phyloP scores from a whole-genome alignment of 768 basidiomycete genomes.

The Suillus placidus region DNA sequence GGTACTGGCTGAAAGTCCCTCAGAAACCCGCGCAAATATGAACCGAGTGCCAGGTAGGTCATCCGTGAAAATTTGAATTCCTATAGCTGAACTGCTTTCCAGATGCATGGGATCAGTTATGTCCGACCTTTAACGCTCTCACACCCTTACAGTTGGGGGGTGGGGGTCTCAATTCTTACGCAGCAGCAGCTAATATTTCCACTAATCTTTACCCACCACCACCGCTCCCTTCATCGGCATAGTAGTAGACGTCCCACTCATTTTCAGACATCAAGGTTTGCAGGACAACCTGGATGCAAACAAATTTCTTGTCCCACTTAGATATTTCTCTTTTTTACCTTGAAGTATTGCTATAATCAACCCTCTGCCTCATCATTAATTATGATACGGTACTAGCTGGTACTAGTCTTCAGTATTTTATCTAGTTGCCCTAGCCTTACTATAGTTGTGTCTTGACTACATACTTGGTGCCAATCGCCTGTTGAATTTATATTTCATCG shows the following conservation, averaged over 20 bases:
- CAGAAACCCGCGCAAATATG: not conserved
- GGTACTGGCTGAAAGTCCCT: conserved; percentile 32
- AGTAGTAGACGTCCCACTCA: no score
- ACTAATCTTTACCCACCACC: conserved; percentile 15
- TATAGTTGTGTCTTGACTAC: not conserved
- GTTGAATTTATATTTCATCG: not conserved
- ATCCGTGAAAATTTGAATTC: not conserved
- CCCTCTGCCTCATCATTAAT: not conserved
- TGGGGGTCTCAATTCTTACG: conserved; percentile 21
- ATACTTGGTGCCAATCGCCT: not conserved
- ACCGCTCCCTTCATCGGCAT: not conserved
- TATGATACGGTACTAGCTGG: not conserved
- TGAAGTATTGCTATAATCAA: not conserved
- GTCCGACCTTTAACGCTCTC: conserved; percentile 26
- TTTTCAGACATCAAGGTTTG: not conserved
- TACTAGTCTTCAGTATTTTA: not conserved
- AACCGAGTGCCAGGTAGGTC: not conserved
- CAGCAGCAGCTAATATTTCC: conserved; percentile 23
- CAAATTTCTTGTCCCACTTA: not conserved
- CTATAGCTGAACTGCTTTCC: not conserved
- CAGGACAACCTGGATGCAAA: not conserved
- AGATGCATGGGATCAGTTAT: conserved; percentile 31
- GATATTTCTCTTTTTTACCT: not conserved
- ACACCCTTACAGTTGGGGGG: conserved; percentile 18
- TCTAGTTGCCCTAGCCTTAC: not conserved